phyloP scores from a whole-genome alignment of 2,329 filamentous ascomycete species.

The Paecilomyces niveus region DNA sequence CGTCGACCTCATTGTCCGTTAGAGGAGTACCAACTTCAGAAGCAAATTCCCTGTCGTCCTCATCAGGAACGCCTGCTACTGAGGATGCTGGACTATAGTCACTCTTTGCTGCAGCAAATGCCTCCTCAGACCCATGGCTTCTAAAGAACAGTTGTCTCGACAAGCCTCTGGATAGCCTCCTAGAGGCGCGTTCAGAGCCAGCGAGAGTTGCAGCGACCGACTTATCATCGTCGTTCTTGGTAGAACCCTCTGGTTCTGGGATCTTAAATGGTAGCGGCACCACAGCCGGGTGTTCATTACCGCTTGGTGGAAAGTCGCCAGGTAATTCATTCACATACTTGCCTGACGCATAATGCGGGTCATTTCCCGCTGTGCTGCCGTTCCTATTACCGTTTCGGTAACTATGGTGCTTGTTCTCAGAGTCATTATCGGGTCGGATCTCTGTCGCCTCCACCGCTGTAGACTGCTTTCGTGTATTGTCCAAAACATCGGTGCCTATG shows the following conservation, averaged over 20 bases:
- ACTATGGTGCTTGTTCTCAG: neutral
- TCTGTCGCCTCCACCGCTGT: neutral
- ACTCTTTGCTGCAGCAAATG: constrained; percentile 15
- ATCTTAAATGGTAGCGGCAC: constrained; percentile 12
- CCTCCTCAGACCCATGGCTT: constrained; percentile 29
- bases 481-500: constrained; percentile 24
- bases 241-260: constrained; percentile 11
- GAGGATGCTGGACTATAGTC: constrained; percentile 15
- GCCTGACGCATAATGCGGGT: constrained; percentile 3
- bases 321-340: neutral
- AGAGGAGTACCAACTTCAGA: constrained; percentile 3
- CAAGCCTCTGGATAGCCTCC: constrained; percentile 21
- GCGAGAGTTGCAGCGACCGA: constrained; percentile 61
- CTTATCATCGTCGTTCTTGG: constrained; percentile 45
- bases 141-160: constrained; percentile 21
- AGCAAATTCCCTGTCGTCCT: constrained; percentile 10
- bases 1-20: neutral
- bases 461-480: neutral
- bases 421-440: neutral
- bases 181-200: constrained; percentile 24
- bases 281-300: neutral
- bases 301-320: constrained; percentile 2
- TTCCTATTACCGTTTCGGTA: constrained; percentile 6
- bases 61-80: constrained; percentile 18
- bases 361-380: neutral